These are phyloP conservation scores for Huntiella decipiens DNA, from an alignment of 2,329 filamentous ascomycete genomes.

Conservation along the genomic window DNA sequence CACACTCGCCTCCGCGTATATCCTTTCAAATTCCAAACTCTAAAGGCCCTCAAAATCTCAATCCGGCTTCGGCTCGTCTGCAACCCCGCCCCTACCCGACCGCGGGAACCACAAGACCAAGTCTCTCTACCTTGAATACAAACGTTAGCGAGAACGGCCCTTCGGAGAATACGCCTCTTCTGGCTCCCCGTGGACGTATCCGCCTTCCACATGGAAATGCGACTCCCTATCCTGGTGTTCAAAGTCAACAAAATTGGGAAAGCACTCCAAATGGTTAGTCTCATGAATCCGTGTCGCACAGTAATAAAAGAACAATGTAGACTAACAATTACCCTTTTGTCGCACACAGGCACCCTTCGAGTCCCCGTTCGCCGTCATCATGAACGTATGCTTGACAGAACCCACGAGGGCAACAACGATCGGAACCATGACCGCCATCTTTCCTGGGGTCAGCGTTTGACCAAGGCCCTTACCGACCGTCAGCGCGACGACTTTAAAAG, in stretches of 20 bases:
- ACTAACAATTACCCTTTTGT: not conserved
- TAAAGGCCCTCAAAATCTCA: slow-evolving; percentile 6
- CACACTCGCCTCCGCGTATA: slow-evolving; percentile 5
- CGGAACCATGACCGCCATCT: slow-evolving; percentile 37
- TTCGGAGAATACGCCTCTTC: slow-evolving; percentile 25
- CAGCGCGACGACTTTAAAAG: slow-evolving; percentile 44
- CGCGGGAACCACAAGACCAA: not conserved
- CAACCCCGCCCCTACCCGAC: slow-evolving; percentile 11
- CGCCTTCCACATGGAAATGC: slow-evolving; percentile 21
- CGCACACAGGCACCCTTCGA: not conserved
- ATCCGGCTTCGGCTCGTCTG: slow-evolving; percentile 10
- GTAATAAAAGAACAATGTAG: not conserved
- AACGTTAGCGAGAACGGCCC: slow-evolving; percentile 7
- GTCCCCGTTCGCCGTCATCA: slow-evolving; percentile 1
- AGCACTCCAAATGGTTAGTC: not conserved
- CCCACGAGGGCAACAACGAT: slow-evolving; percentile 16
- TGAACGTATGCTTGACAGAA: slow-evolving; percentile 12
- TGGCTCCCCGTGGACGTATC: slow-evolving; percentile 22
- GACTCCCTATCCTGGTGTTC: slow-evolving; percentile 7
- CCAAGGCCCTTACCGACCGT: slow-evolving; percentile 36
- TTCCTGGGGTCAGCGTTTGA: slow-evolving; percentile 42
- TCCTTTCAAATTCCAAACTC: slow-evolving; percentile 10
- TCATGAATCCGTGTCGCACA: not conserved
- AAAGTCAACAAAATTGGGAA: slow-evolving; percentile 1
- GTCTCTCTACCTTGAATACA: slow-evolving; percentile 3